These are phyloP conservation scores for Diplosphaera chodatii DNA, from an alignment of 139 green algal species.

Conservation along the genomic window DNA sequence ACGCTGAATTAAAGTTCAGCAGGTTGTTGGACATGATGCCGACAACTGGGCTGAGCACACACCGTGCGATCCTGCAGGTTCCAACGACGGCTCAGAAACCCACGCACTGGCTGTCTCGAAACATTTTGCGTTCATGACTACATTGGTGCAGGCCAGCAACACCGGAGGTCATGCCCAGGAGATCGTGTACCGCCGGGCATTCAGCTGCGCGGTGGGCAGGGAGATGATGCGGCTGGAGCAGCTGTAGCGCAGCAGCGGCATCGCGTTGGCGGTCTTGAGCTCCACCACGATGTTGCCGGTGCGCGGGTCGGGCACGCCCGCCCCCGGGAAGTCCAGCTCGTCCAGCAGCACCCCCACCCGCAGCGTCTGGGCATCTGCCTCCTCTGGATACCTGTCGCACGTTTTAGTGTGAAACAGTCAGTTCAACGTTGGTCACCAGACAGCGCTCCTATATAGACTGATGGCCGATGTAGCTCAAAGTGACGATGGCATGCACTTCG, in stretches of 20 bases:
- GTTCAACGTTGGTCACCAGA: no score
- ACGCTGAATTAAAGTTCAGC: constrained; percentile 18
- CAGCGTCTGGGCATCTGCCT: constrained; percentile 19
- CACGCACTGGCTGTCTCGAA: no score
- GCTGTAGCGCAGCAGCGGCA: constrained; percentile 37
- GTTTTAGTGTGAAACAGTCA: no score
- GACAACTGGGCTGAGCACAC: constrained; percentile 27
- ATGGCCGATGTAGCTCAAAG: no score
- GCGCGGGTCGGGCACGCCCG: constrained; percentile 1
- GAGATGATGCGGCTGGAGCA: constrained; percentile 42
- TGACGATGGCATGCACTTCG: no score
- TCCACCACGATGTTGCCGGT: constrained; percentile 37
- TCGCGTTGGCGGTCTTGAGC: constrained; percentile 32
- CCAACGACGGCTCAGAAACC: no score
- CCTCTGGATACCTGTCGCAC: neutral
- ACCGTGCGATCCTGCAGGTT: constrained; percentile 17
- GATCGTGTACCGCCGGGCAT: constrained; percentile 34
- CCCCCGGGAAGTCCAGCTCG: constrained; percentile 5
- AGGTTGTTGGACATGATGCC: constrained; percentile 22
- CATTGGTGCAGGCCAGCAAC: no score
- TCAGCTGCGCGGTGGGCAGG: constrained; percentile 46
- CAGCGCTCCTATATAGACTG: no score
- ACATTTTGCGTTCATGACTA: no score
- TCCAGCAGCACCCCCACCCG: constrained; percentile 23
- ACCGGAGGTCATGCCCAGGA: no score